phyloP scores from a whole-genome alignment of 495 filamentous ascomycete species.

The Lentithecium fluviatile region DNA sequence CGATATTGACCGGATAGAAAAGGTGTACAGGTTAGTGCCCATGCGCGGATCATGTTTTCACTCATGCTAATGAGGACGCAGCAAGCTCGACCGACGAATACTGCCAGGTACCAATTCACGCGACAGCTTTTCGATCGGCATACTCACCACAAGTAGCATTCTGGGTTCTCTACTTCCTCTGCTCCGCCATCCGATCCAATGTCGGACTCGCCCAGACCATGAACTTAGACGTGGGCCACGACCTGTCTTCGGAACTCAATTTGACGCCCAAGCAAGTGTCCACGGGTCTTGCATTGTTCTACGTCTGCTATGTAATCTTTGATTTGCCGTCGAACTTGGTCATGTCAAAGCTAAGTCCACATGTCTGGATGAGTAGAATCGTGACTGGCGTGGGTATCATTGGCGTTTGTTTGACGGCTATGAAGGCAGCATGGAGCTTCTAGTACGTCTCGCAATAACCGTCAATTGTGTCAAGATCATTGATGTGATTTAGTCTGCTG shows the following conservation, averaged over 20 bases:
- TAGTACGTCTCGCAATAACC: conserved; percentile 56
- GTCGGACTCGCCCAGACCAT: conserved; percentile 89
- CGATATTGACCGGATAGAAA: conserved; percentile 57
- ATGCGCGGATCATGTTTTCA: conserved; percentile 7
- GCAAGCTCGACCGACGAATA: conserved; percentile 79
- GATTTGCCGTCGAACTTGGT: conserved; percentile 86
- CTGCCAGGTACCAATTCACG: conserved; percentile 58
- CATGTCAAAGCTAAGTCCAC: conserved; percentile 81
- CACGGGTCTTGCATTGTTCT: conserved; percentile 81
- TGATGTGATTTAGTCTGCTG: conserved; percentile 55
- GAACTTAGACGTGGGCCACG: conserved; percentile 67
- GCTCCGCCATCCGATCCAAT: conserved; percentile 87
- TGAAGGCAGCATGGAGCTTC: conserved; percentile 79
- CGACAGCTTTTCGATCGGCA: not conserved
- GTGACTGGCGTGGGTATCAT: conserved; percentile 84
- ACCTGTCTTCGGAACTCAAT: conserved; percentile 64
- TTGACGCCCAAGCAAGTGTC: conserved; percentile 73
- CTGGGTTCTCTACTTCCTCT: conserved; percentile 91
- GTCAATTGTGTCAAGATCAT: not conserved
- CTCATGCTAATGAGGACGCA: conserved; percentile 24
- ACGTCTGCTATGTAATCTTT: conserved; percentile 85
- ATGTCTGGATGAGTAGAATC: conserved; percentile 91
- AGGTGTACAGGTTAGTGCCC: conserved; percentile 58
- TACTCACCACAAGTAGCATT: conserved; percentile 58
- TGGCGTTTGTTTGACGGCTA: conserved; percentile 76